phyloP scores from a whole-genome alignment of 1,284 basidiomycete species.

The Microbotryum silenes-acaulis region DNA sequence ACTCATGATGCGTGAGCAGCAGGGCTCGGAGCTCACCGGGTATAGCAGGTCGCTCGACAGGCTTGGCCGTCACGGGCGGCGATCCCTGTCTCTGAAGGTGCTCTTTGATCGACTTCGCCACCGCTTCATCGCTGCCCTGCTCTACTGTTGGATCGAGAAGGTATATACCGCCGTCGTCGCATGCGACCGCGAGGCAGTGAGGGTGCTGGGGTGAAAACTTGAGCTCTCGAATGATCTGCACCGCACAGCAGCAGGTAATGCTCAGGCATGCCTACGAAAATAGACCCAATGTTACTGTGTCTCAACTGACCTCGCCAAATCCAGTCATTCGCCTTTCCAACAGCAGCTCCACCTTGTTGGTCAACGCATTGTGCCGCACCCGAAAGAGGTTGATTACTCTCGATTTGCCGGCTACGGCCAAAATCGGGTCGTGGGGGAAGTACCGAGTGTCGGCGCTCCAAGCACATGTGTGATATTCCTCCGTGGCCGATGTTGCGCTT shows the following conservation, averaged over 20 bases:
- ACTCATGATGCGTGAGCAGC: background rate
- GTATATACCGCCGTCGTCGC: conserved; percentile 35
- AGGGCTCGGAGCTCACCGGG: conserved; percentile 12
- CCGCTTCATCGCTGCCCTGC: conserved; percentile 3
- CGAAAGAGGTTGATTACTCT: conserved; percentile 35
- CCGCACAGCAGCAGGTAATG: background rate
- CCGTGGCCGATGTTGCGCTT: conserved; percentile 9
- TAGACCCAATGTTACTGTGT: background rate
- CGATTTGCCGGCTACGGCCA: conserved; percentile 30
- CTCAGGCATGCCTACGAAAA: too few species aligned
- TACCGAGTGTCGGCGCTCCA: conserved; percentile 37
- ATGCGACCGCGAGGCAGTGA: conserved; percentile 38
- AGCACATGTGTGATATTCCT: conserved; percentile 27
- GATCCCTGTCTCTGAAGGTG: background rate
- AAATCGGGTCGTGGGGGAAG: conserved; percentile 31
- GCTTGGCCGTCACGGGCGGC: background rate
- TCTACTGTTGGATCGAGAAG: conserved; percentile 34
- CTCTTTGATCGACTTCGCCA: background rate
- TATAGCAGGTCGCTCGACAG: conserved; percentile 1
- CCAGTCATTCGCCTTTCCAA: conserved; percentile 30
- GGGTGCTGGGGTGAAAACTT: conserved; percentile 32
- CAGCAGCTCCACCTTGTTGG: background rate
- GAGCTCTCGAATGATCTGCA: conserved; percentile 33
- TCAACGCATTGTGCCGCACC: conserved; percentile 1
- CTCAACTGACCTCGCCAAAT: conserved; percentile 36